Evolutionary conservation across 495 filamentous ascomycete genomes (phyloP), one percentile per base, ranked within the genome.

Genomic region (Penicillium lagena): DNA sequence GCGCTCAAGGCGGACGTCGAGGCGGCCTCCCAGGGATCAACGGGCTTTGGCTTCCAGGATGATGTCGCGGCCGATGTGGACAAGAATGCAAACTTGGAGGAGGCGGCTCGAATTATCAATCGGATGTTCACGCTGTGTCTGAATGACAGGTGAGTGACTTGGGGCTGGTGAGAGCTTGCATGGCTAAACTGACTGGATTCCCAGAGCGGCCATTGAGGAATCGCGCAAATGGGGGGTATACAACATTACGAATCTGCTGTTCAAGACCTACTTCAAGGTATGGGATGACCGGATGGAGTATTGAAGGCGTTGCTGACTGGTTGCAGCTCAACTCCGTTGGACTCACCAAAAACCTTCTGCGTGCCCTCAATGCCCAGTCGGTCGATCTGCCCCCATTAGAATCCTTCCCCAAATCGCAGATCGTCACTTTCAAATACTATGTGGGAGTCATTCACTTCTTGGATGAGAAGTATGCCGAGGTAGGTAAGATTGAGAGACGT

Each of bases 181-280:
- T 52, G 32, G 17, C 27, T 40, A 30, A 8, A n/a, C 60, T 66
- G 32, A 70, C 42, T 35, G 22, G 35, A 56, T 40, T 64, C 45
- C 22, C 22, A 96, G 91, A 47, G 85, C 89, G 12, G 79, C 88
- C 7, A 68, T 95, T 17, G 85, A 91, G 58, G 85, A 93, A 36
- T 96, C 91, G 0, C 79, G 94, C 7, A 98, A 97, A 76, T 97
- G 94, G 94, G 94, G 87, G 0, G 81, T 91, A 35, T 98, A 97
- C 68, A 85, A 90, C 61, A 89, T 84, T 33, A 86, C 86, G 46
- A 96, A 95, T 54, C 77, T 97, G 1, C 69, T 96, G 8, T 97
- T 98, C 78, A 97, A 96, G 66, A 96, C 89, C 7, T 95, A 97
- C 59, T 98, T 97, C 78, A 94, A 87, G 70, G 78, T 76, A 63